Conservation (phyloP, 2,329 filamentous ascomycete genomes). For the Botrytis pseudocinerea region DNA sequence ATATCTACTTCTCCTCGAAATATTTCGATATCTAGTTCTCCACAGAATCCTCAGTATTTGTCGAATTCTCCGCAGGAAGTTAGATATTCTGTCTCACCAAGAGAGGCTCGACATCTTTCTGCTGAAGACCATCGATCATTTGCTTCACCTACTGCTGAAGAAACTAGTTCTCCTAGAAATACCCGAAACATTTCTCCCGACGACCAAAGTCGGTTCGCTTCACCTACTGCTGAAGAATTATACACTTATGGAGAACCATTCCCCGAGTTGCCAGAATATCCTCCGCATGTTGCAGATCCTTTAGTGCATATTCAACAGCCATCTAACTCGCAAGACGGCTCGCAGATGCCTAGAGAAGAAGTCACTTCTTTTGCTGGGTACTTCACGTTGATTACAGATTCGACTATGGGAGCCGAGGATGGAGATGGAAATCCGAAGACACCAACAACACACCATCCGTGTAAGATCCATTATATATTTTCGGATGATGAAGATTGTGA, state of each 20-base stretch:
- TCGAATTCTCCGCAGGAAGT: constrained; percentile 6
- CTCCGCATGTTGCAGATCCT: background rate
- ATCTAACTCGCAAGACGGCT: constrained; percentile 10
- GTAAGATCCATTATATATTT: constrained; percentile 85
- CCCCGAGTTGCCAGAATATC: background rate
- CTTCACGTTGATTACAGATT: constrained; percentile 82
- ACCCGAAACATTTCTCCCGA: background rate
- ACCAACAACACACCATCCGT: constrained; percentile 74
- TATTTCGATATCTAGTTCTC: background rate
- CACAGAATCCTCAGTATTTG: background rate
- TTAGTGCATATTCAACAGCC: constrained; percentile 15
- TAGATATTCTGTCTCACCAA: constrained; percentile 2
- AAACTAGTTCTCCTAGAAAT: background rate
- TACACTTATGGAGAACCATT: constrained; percentile 17
- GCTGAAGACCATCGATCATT: background rate
- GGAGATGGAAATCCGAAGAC: constrained; percentile 43
- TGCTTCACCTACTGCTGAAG: constrained; percentile 10
- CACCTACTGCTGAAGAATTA: constrained; percentile 8
- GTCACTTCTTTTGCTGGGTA: constrained; percentile 65
- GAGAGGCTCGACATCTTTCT: background rate
- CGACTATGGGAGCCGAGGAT: constrained; percentile 42
- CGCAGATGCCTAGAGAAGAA: background rate
- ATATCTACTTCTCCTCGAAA: constrained; percentile 5
- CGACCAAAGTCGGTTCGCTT: background rate
- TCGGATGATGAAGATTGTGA: constrained; percentile 82